Percentiles rank a stretch among this genome's conserved stretches.
These are phyloP conservation scores for Neurospora cerealis DNA, from an alignment of 495 filamentous ascomycete genomes.

Conservation along the genomic window DNA sequence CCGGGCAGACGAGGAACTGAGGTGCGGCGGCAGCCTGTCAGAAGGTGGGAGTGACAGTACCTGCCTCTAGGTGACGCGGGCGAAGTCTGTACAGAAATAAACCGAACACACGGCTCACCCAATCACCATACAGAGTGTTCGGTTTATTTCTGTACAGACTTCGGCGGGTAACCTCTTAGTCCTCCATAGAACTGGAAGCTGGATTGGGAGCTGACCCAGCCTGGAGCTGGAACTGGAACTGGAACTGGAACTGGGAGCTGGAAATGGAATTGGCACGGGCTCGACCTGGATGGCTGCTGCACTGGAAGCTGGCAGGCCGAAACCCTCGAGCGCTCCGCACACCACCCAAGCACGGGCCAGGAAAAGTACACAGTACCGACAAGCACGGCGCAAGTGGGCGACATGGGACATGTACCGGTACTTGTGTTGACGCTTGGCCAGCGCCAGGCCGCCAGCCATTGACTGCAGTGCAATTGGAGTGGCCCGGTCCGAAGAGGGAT, in stretches of 20 bases:
- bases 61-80: not conserved
- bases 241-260: not conserved
- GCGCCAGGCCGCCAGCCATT: not conserved
- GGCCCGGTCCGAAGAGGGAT: slow-evolving; percentile 4
- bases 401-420: slow-evolving; percentile 8
- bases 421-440: not conserved
- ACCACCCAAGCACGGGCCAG: not conserved
- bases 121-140: no score
- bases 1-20: not conserved
- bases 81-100: no score
- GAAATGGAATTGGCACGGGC: not conserved
- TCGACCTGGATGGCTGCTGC: not conserved
- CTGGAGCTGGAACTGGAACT: not conserved
- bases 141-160: no score
- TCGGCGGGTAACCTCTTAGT: not conserved
- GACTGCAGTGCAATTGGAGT: not conserved
- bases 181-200: not conserved
- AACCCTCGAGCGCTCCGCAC: not conserved
- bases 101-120: no score
- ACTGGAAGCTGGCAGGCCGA: not conserved
- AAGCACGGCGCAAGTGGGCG: slow-evolving; percentile 10
- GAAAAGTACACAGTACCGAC: slow-evolving; percentile 13
- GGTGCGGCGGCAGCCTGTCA: not conserved
- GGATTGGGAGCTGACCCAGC: not conserved
- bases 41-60: not conserved